Conservation (phyloP, 2,329 filamentous ascomycete species). For the Nannizziopsis barbatae region DNA sequence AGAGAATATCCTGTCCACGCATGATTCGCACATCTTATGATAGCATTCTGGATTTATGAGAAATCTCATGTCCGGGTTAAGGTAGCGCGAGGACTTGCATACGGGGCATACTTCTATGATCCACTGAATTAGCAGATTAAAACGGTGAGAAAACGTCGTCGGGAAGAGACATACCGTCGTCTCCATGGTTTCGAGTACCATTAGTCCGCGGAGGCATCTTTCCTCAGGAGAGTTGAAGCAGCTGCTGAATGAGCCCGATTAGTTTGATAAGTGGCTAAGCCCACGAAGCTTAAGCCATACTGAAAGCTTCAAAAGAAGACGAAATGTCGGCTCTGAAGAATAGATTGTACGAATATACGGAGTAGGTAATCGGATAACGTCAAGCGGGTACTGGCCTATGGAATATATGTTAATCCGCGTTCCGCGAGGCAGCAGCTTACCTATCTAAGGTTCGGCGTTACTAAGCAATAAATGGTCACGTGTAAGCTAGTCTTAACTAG, state of each 20-base stretch:
- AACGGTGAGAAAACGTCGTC: neutral
- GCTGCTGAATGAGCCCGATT: too few relatives aligned
- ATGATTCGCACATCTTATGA: slow-evolving; percentile 96
- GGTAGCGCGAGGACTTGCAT: slow-evolving; percentile 92
- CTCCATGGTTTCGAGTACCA: slow-evolving; percentile 27
- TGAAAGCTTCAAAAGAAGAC: too few relatives aligned
- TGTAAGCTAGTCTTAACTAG: too few relatives aligned
- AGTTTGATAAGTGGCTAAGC: neutral
- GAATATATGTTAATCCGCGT: too few relatives aligned
- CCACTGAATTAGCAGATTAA: neutral
- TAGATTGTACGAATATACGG: too few relatives aligned
- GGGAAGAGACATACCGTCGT: slow-evolving; percentile 29
- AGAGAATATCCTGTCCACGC: slow-evolving; percentile 87
- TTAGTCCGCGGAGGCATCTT: slow-evolving; percentile 26
- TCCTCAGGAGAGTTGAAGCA: neutral
- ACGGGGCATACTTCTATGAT: slow-evolving; percentile 74
- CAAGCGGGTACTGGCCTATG: too few relatives aligned
- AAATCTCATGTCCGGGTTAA: slow-evolving; percentile 88
- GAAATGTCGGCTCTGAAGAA: too few relatives aligned
- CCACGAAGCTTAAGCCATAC: neutral
- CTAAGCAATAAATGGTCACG: too few relatives aligned
- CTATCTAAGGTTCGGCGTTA: too few relatives aligned
- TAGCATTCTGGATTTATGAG: slow-evolving; percentile 98
- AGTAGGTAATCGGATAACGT: too few relatives aligned
- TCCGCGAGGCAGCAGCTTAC: too few relatives aligned